These are phyloP conservation scores for Periconia sp. DNA, from an alignment of 2,329 filamentous ascomycete genomes.

Conservation along the genomic window DNA sequence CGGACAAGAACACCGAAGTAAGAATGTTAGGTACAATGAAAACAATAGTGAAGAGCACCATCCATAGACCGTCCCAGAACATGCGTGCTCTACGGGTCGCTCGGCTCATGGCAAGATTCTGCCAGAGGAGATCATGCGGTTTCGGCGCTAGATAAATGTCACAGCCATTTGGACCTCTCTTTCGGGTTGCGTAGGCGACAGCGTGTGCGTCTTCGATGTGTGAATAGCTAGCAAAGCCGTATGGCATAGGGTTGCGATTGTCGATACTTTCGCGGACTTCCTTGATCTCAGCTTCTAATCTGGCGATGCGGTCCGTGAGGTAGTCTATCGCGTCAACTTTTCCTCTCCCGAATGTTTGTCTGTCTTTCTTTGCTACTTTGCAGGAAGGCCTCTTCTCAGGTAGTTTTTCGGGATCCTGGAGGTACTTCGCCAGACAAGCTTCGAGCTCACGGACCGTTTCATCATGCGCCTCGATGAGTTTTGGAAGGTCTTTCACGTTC, in stretches of 20 bases:
- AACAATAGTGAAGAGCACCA: conserved; percentile 76
- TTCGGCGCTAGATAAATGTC: conserved; percentile 80
- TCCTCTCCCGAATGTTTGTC: conserved; percentile 67
- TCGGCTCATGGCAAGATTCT: conserved; percentile 79
- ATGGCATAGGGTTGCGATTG: conserved; percentile 84
- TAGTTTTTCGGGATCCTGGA: conserved; percentile 81
- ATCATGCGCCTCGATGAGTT: conserved; percentile 82
- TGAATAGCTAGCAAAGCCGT: conserved; percentile 91
- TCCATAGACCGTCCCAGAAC: conserved; percentile 83
- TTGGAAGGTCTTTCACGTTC: conserved; percentile 87
- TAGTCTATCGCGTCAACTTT: conserved; percentile 96
- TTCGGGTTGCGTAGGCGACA: conserved; percentile 76
- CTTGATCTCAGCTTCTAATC: conserved; percentile 83
- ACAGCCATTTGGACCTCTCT: conserved; percentile 79
- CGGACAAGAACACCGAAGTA: conserved; percentile 91
- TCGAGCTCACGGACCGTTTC: conserved; percentile 82
- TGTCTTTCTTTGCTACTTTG: conserved; percentile 77
- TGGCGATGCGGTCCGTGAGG: conserved; percentile 79
- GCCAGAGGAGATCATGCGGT: conserved; percentile 94
- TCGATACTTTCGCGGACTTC: conserved; percentile 84
- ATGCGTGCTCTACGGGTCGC: conserved; percentile 72
- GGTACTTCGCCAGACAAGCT: conserved; percentile 77
- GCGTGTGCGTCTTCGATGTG: conserved; percentile 86
- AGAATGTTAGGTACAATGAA: conserved; percentile 93
- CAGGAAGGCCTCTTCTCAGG: conserved; percentile 79